Evolutionary conservation across 805 yeast species (phyloP), one percentile per base, ranked within the genome.

Genomic region (Teunomyces funiuensis): DNA sequence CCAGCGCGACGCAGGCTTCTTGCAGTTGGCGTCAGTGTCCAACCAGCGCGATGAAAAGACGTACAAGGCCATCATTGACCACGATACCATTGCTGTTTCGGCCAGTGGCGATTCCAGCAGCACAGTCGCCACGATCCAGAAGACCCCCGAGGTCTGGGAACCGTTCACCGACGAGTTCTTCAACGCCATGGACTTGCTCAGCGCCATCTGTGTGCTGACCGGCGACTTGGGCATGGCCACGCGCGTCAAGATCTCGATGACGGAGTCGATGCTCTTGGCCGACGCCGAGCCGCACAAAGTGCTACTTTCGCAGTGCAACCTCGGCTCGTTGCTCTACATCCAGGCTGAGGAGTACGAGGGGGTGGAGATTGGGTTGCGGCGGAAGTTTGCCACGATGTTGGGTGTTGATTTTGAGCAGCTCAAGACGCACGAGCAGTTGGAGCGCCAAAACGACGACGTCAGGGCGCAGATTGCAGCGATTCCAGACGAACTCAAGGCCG

Each of bases 161-260:
- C 85, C 83, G 3, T 89, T 86, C 58, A 69, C 82, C 27, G 87
- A 84, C 43, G 96, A 88, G 52, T 76, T 85, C 47, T 82, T 89
- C 58, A 79, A 82, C 41, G 83, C 88, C 1, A 73, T 91, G 61
- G 96, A 89, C 51, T 55, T 87, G 42, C 77, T 82, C 49, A 80
- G 86, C 3, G 88, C 93, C 2, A 67, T 82, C 28, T 83, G 85
- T 46, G 62, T 88, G 41, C 74, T 84, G 1, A 70, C 80, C 11
- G 88, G 88, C n/a, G 88, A 85, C 56, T 65, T 80, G 38, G 65
- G 76, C 14, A 64, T 76, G 36, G 88, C 90, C 1, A 64, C 82
- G 14, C 67, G 77, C 38, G 72, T 84, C 34, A 83, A 82, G 50
- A 67, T 79, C 47, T 73, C 81, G 20, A 78, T 86, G 41, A 80